Evolutionary conservation across 306 rosid species (phyloP).

Genomic region (Fragaria nilgerrensis): DNA sequence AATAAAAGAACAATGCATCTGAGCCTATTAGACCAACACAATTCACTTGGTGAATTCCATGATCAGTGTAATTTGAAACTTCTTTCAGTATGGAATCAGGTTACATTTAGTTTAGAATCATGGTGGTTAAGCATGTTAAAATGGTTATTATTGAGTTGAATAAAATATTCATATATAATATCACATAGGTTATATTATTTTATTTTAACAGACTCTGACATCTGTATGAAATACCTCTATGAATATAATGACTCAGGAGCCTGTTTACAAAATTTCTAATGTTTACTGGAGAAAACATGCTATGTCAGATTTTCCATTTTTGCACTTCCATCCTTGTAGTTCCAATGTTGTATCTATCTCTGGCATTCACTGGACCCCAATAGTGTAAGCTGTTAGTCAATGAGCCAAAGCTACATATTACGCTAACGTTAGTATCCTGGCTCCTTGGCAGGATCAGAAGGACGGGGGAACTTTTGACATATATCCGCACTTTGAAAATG

Average conservation of each 20-base stretch:
- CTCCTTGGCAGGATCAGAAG: constrained; percentile 61
- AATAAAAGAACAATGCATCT: background rate
- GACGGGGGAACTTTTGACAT: constrained; percentile 80
- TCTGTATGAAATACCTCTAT: background rate
- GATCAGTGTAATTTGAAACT: background rate
- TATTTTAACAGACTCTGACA: background rate
- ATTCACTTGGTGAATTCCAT: background rate
- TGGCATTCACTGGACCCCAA: background rate
- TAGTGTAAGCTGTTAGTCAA: background rate
- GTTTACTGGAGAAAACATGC: background rate
- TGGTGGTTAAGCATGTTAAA: background rate
- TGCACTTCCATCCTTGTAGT: background rate
- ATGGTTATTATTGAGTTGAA: background rate
- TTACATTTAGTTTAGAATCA: background rate
- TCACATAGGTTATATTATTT: background rate
- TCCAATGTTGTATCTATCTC: background rate
- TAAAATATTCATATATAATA: background rate
- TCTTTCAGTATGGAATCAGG: background rate
- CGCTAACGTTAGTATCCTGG: constrained; percentile 9
- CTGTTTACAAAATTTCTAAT: background rate
- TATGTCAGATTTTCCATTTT: background rate
- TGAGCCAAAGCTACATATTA: background rate
- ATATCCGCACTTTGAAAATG: constrained; percentile 92
- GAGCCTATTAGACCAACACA: background rate
- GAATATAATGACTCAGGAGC: background rate